phyloP scores from a whole-genome alignment of 1,284 basidiomycete species.

The Boletus holoroseus region DNA sequence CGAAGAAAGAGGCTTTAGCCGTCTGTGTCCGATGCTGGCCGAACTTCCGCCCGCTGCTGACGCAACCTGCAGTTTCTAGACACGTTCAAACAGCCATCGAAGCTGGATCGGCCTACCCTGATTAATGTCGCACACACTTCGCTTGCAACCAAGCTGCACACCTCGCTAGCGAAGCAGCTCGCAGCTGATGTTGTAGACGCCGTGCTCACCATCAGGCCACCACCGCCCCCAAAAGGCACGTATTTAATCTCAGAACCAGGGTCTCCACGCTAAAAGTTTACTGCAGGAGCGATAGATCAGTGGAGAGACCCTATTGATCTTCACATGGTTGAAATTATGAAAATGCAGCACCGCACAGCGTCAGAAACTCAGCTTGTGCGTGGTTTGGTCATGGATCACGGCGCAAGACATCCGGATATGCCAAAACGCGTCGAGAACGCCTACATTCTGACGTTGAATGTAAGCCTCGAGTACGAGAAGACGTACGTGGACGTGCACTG shows the following conservation, averaged over 20 bases:
- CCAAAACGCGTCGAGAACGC: conserved; percentile 98
- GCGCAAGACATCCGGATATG: conserved; percentile 98
- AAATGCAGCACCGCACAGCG: conserved; percentile 99
- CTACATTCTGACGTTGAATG: conserved; percentile 93
- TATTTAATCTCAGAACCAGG: conserved; percentile 20
- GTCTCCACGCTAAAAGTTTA: conserved; percentile 25
- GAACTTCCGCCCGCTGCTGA: conserved; percentile 13
- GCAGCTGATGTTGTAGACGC: conserved; percentile 94
- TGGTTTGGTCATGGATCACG: conserved; percentile 93
- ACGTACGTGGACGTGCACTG: conserved; percentile 60
- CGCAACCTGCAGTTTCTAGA: conserved; percentile 75
- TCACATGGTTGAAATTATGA: conserved; percentile 99
- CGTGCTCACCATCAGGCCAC: conserved; percentile 82
- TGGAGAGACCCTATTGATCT: conserved; percentile 90
- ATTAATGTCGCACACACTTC: conserved; percentile 94
- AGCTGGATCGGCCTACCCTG: conserved; percentile 84
- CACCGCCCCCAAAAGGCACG: conserved; percentile 55
- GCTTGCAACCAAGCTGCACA: conserved; percentile 89
- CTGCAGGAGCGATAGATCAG: conserved; percentile 54
- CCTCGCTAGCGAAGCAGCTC: conserved; percentile 81
- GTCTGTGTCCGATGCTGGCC: conserved; percentile 45
- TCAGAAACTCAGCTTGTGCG: conserved; percentile 97
- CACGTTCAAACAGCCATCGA: conserved; percentile 71
- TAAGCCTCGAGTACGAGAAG: conserved; percentile 98
- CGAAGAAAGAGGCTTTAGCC: conserved; percentile 88